phyloP scores from a whole-genome alignment of 441 rosid genomes.

The Syzygium malaccense region DNA sequence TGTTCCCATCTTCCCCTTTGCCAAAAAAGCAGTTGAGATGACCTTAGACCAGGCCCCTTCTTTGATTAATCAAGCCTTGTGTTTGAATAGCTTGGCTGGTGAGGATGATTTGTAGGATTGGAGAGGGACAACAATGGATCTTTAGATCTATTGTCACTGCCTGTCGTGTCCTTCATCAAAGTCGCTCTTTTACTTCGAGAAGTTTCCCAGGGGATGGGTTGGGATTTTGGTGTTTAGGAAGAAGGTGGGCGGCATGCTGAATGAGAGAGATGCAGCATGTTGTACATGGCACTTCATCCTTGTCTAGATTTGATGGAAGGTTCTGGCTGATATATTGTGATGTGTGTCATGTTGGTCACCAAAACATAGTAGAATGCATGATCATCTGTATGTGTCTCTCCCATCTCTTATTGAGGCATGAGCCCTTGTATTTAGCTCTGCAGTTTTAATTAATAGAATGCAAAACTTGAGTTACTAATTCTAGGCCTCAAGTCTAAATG shows the following conservation, averaged over 20 bases:
- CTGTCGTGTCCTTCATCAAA: neutral
- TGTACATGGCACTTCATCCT: neutral
- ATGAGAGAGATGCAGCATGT: neutral
- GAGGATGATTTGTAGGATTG: neutral
- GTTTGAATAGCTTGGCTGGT: neutral
- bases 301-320: neutral
- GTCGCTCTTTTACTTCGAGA: neutral
- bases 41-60: neutral
- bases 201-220: neutral
- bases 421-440: no score
- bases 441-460: no score
- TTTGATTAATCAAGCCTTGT: neutral
- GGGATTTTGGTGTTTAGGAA: neutral
- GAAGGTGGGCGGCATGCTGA: neutral
- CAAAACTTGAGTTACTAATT: no score
- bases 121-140: neutral
- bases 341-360: neutral
- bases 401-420: no score
- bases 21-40: neutral
- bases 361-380: no score
- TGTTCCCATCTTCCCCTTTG: neutral
- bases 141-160: neutral
- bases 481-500: no score
- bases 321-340: neutral
- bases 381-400: no score